Base-by-base conservation (phyloP, 805 yeast genomes). In the Hanseniaspora singularis region DNA sequence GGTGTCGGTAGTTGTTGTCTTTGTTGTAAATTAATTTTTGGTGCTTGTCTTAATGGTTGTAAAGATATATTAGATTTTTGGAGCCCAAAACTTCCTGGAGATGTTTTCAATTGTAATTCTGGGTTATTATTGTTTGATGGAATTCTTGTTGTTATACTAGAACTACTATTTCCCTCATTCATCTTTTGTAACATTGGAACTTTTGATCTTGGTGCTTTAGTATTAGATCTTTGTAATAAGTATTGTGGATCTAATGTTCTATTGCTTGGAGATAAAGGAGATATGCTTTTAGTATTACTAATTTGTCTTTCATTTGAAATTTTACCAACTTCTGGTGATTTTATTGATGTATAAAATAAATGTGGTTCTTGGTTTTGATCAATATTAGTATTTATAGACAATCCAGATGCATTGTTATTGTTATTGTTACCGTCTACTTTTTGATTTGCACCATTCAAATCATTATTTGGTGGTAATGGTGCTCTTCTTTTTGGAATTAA, bases 401-500 rank as follows among this genome's bases (percentile, higher is more conserved):
- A 33, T 5, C n/a, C 36, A 33, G 4, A 16, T 9, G 23, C 36
- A 16, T 4, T 16, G 14, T 33, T 16, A n/a, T 10, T 33, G n/a
- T 14, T 37, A 37, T 23, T 30, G 14, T 30, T 30, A 30, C 33
- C 10, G 27, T 24, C 6, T 15, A 33, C 5, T 15, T 23, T 15
- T 37, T n/a, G n/a, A n/a, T n/a, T n/a, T n/a, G n/a, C n/a, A n/a
- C n/a, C n/a, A n/a, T n/a, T n/a, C n/a, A n/a, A n/a, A n/a, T n/a
- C n/a, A n/a, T n/a, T 15, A 11, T 26, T 26, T 19, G 77, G 78
- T 2, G 78, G 79, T 6, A 75, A 68, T 5, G 80, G 81, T 1
- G 81, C 79, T 49, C 65, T 67, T 61, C 81, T 67, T 53, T 63
- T 63, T 7, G 79, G 78, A 2, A 69, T 60, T 49, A 73, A 55